Conservation (phyloP, 108 stramenopile genomes). For the Stephanodiscus triporus region DNA sequence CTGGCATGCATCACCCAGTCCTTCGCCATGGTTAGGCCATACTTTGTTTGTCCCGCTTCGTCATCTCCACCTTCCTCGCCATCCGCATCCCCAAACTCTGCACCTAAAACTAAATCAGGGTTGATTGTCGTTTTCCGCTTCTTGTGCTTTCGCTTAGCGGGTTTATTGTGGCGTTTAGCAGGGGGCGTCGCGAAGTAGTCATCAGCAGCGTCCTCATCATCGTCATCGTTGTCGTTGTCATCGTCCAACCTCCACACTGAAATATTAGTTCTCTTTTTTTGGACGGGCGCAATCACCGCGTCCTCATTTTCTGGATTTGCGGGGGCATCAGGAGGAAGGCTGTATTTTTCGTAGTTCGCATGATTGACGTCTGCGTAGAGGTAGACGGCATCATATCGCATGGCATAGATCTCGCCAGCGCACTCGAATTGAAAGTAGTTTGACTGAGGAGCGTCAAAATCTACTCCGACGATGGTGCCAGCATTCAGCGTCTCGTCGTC, state of each 20-base stretch:
- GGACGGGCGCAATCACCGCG: not conserved
- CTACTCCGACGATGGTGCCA: not conserved
- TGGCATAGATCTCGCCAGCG: constrained; percentile 1
- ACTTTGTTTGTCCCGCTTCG: too few relatives aligned
- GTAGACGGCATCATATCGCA: constrained; percentile 13
- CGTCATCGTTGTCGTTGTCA: not conserved
- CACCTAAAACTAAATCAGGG: too few relatives aligned
- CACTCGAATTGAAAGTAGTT: not conserved
- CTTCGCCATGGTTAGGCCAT: too few relatives aligned
- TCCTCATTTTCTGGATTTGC: not conserved
- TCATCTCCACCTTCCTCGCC: too few relatives aligned
- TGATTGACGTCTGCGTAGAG: constrained; percentile 1
- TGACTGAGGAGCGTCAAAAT: not conserved
- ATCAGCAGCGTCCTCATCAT: not conserved
- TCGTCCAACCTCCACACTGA: not conserved
- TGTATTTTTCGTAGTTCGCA: too few relatives aligned
- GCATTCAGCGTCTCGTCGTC: not conserved
- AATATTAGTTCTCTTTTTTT: too few relatives aligned
- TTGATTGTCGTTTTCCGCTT: too few relatives aligned
- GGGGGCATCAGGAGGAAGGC: not conserved
- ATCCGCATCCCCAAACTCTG: too few relatives aligned
- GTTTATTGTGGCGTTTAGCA: too few relatives aligned
- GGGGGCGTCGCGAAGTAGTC: not conserved
- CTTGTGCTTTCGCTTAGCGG: too few relatives aligned
- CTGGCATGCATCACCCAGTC: too few relatives aligned